phyloP scores from a whole-genome alignment of 2,329 filamentous ascomycete species.

The Hymenoscyphus linearis region DNA sequence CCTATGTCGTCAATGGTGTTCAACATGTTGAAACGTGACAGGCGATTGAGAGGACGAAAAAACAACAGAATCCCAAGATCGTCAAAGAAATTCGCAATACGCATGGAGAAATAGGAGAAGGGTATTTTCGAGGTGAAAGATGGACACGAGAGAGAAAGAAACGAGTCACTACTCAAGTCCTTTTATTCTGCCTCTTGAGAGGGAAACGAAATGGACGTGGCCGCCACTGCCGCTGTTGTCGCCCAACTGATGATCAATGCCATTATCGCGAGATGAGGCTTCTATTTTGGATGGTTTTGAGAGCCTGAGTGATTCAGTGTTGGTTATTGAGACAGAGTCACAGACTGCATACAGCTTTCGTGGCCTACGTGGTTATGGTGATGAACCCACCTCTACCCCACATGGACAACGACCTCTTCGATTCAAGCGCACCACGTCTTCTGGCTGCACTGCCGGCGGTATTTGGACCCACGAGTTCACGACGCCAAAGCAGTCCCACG shows the following conservation, averaged over 20 bases:
- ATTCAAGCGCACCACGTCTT: constrained; percentile 8
- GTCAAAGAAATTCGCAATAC: constrained; percentile 21
- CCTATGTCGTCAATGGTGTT: constrained; percentile 25
- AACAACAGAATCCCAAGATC: constrained; percentile 24
- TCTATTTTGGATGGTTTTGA: neutral
- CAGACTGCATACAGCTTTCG: neutral
- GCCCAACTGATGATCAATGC: neutral
- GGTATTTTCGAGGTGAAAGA: neutral
- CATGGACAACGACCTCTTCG: neutral
- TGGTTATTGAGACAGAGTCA: neutral
- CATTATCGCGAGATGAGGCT: constrained; percentile 4
- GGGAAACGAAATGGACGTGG: neutral
- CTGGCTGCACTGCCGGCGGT: neutral
- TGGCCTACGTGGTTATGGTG: constrained; percentile 1
- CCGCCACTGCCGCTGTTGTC: neutral
- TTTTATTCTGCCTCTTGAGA: constrained; percentile 4
- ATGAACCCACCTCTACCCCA: constrained; percentile 1
- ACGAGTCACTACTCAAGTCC: neutral
- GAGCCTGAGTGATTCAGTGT: neutral
- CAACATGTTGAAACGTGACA: constrained; percentile 12
- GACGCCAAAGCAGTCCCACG: neutral
- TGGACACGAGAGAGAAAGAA: neutral
- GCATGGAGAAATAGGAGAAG: constrained; percentile 2
- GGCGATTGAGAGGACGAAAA: constrained; percentile 16
- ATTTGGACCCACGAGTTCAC: neutral